These are phyloP conservation scores for Eucommia ulmoides DNA, from an alignment of 257 asterid genomes.

Conservation along the genomic window DNA sequence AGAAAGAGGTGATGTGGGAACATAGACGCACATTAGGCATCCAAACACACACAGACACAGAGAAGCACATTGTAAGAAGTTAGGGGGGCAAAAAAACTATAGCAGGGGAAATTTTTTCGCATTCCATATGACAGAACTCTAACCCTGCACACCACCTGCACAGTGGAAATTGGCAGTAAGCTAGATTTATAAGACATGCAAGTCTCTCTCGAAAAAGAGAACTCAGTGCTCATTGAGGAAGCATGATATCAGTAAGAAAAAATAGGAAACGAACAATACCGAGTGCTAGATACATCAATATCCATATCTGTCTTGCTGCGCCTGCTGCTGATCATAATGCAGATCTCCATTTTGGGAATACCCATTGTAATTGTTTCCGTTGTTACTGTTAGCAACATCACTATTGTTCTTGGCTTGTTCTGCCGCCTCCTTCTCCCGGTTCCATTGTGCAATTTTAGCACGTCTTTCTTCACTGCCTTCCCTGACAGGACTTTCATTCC, in stretches of 20 bases:
- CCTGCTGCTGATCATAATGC: conserved; percentile 15
- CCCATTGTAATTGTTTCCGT: conserved; percentile 20
- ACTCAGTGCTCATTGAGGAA: conserved; percentile 1
- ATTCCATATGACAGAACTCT: conserved; percentile 62
- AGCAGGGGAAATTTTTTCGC: conserved; percentile 23
- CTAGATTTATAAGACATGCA: conserved; percentile 22
- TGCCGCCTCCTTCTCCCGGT: conserved; percentile 75
- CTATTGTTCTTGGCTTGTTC: conserved; percentile 25
- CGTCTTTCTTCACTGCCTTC: conserved; percentile 98
- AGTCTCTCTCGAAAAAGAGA: conserved; percentile 9
- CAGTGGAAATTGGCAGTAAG: conserved; percentile 92
- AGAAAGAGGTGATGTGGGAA: not conserved
- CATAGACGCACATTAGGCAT: not conserved
- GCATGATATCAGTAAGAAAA: not conserved
- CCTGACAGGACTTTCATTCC: conserved; percentile 66
- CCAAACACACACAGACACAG: not conserved
- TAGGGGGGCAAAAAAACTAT: conserved; percentile 7
- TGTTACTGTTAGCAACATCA: conserved; percentile 16
- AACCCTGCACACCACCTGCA: conserved; percentile 98
- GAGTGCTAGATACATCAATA: conserved; percentile 22
- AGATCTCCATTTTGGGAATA: conserved; percentile 21
- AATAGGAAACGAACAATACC: conserved; percentile 43
- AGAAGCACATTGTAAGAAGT: not conserved
- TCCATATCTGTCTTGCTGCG: conserved; percentile 29
- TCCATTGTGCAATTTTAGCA: conserved; percentile 95